A percentile compares a stretch with the other conserved stretches of the same genome.
Evolutionary conservation across 306 rosid genomes (phyloP).

Genomic region (Quercus rubra): DNA sequence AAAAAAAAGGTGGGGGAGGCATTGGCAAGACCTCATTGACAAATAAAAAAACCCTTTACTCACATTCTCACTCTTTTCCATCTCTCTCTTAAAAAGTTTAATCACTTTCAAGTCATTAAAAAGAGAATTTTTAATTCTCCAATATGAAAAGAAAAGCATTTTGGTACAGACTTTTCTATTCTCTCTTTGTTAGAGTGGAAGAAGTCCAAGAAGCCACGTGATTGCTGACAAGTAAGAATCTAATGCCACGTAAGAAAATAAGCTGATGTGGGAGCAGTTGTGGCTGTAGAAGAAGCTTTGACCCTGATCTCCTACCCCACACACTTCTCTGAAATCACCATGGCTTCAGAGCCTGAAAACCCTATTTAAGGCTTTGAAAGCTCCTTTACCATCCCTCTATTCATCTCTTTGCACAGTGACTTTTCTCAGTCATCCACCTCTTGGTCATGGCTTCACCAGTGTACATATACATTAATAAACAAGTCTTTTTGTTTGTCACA

Average conservation of each 20-base stretch:
- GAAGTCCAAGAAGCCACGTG: constrained; percentile 1
- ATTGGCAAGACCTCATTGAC: too few relatives aligned
- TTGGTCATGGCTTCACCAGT: background rate
- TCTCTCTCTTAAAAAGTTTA: too few relatives aligned
- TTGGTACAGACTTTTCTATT: background rate
- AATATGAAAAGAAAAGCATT: background rate
- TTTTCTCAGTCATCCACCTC: background rate
- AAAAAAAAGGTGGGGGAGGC: too few relatives aligned
- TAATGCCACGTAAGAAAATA: background rate
- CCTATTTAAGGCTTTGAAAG: background rate
- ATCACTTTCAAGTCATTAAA: background rate
- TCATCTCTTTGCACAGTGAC: background rate
- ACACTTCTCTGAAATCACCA: background rate
- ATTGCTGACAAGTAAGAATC: constrained; percentile 2
- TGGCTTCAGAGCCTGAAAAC: background rate
- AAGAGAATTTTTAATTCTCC: background rate
- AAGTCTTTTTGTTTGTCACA: background rate
- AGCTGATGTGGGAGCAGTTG: background rate
- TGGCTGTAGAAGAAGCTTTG: background rate
- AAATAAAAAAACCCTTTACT: too few relatives aligned
- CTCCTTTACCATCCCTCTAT: background rate
- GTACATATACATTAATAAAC: too few relatives aligned
- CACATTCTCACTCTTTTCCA: too few relatives aligned
- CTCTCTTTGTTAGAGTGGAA: background rate
- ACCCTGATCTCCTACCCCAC: constrained; percentile 20